These are phyloP conservation scores for Pythium diclinum DNA, from an alignment of 352 stramenopile genomes.

Conservation along the genomic window DNA sequence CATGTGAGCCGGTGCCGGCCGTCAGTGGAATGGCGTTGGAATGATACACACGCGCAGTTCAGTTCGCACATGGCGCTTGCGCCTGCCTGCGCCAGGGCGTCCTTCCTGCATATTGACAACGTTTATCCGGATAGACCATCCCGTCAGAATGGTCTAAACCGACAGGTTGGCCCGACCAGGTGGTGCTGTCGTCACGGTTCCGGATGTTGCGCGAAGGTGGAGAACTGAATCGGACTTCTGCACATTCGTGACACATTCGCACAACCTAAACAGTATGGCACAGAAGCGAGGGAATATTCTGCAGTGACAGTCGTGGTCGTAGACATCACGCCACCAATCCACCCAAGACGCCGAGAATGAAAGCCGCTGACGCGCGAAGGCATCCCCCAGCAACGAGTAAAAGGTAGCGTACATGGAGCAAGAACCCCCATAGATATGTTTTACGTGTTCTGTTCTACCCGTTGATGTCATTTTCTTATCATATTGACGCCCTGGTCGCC, in stretches of 20 bases:
- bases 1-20: neutral
- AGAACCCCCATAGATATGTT: neutral
- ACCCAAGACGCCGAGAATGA: constrained; percentile 8
- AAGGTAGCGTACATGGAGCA: constrained; percentile 1
- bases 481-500: neutral
- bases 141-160: neutral
- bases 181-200: constrained; percentile 3
- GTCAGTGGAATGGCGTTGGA: neutral
- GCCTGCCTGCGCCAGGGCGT: neutral
- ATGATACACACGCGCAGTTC: neutral
- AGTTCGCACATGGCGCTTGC: neutral
- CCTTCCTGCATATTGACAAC: neutral
- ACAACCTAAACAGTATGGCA: neutral
- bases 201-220: constrained; percentile 9
- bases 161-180: neutral
- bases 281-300: neutral
- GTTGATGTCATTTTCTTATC: neutral
- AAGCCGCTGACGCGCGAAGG: constrained; percentile 21
- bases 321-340: neutral
- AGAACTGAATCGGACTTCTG: neutral
- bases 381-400: constrained; percentile 7
- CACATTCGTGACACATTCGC: neutral
- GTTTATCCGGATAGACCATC: too few species aligned
- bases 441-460: neutral
- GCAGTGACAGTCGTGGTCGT: neutral